Conservation (phyloP, 1,139 yeast species). For the Blastobotrys illinoisensis region DNA sequence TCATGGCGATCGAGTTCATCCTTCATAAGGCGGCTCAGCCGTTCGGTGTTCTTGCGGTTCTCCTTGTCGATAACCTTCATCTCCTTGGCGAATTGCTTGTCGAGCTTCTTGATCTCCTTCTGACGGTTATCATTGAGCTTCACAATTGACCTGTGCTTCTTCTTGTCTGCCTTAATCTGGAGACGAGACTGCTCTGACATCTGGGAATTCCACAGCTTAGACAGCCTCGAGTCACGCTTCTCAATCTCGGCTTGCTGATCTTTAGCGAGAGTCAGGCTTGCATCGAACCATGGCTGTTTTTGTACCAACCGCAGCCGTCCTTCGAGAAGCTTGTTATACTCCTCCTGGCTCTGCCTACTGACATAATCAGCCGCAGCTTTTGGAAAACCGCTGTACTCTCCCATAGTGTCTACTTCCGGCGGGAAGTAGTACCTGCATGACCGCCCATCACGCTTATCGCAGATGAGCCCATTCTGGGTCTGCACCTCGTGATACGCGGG, state of each 20-base stretch:
- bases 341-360: not conserved
- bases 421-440: not conserved
- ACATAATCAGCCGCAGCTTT: not conserved
- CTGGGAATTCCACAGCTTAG: not conserved
- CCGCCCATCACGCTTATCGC: not conserved
- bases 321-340: not conserved
- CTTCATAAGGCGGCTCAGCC: slow-evolving; percentile 5
- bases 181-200: slow-evolving; percentile 25
- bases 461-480: not conserved
- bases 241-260: slow-evolving; percentile 37
- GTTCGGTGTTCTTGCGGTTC: slow-evolving; percentile 2
- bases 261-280: not conserved
- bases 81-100: slow-evolving; percentile 3
- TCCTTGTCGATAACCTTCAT: slow-evolving; percentile 3
- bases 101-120: slow-evolving; percentile 7
- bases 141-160: slow-evolving; percentile 1
- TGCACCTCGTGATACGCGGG: not conserved
- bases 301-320: not conserved
- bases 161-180: slow-evolving; percentile 32
- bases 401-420: not conserved
- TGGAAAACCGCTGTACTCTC: not conserved
- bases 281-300: not conserved
- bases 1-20: slow-evolving; percentile 4
- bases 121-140: slow-evolving; percentile 8
- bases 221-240: slow-evolving; percentile 38